Conservation (phyloP, 306 rosid species). For the Trichosanthes truncata region DNA sequence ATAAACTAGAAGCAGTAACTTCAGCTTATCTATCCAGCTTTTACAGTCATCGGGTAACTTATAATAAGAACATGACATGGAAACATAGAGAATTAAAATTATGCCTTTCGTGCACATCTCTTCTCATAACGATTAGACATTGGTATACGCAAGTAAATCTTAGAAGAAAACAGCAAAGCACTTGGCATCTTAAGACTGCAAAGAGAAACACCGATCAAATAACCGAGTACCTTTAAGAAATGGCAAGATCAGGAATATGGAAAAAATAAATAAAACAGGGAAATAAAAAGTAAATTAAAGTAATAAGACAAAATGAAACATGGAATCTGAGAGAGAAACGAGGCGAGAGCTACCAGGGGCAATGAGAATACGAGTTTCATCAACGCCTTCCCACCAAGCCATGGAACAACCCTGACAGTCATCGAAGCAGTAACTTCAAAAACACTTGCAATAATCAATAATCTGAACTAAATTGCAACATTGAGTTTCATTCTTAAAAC, state of each 20-base stretch:
- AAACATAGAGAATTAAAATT: background rate
- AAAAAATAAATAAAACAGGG: background rate
- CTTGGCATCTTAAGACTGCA: background rate
- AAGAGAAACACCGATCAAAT: background rate
- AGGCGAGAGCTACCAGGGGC: constrained; percentile 40
- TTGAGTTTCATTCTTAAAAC: background rate
- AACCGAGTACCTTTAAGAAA: background rate
- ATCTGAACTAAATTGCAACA: background rate
- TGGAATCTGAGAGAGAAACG: background rate
- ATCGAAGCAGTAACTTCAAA: background rate
- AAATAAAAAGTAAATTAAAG: background rate
- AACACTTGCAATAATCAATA: background rate
- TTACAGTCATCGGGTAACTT: background rate
- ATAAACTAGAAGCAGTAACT: background rate
- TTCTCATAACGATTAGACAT: background rate
- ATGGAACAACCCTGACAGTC: constrained; percentile 29
- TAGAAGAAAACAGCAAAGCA: background rate
- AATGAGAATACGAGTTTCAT: constrained; percentile 62
- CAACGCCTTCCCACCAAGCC: constrained; percentile 54
- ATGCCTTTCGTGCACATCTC: background rate
- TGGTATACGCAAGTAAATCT: background rate
- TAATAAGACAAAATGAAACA: background rate
- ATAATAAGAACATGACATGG: background rate
- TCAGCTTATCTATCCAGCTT: background rate
- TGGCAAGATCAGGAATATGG: background rate